Conservation (phyloP, 2,329 filamentous ascomycete genomes). For the Thelonectria rubi region DNA sequence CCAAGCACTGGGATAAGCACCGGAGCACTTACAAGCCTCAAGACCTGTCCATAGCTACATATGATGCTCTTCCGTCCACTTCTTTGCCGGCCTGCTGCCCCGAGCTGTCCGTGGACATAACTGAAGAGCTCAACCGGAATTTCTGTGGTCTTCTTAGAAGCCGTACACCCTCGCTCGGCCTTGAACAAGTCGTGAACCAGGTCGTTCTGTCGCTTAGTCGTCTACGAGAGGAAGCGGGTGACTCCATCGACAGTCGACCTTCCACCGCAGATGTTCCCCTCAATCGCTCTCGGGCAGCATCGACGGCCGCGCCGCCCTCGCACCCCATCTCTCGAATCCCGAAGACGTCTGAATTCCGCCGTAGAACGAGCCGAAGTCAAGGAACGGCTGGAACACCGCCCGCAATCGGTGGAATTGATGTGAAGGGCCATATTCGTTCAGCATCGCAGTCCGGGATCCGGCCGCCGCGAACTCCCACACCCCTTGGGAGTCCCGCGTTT, state of each 20-base stretch:
- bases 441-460: slow-evolving; percentile 32
- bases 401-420: slow-evolving; percentile 25
- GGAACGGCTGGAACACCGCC: slow-evolving; percentile 19
- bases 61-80: slow-evolving; percentile 44
- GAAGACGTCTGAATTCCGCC: slow-evolving; percentile 33
- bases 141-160: slow-evolving; percentile 61
- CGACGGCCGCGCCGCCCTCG: slow-evolving; percentile 21
- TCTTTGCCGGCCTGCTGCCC: slow-evolving; percentile 57
- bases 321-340: slow-evolving; percentile 36
- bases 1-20: slow-evolving; percentile 59
- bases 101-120: slow-evolving; percentile 57
- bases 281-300: slow-evolving; percentile 33
- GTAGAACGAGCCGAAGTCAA: slow-evolving; percentile 23
- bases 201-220: slow-evolving; percentile 51
- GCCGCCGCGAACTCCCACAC: slow-evolving; percentile 36
- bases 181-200: slow-evolving; percentile 56
- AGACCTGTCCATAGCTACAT: slow-evolving; percentile 42
- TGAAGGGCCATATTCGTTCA: slow-evolving; percentile 30
- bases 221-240: slow-evolving; percentile 30
- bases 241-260: slow-evolving; percentile 28
- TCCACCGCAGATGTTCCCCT: slow-evolving; percentile 23
- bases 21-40: slow-evolving; percentile 48
- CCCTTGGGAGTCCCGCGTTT: slow-evolving; percentile 33
- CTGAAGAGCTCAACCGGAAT: slow-evolving; percentile 55
- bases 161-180: slow-evolving; percentile 50